Evolutionary conservation across 2,329 filamentous ascomycete genomes (phyloP), one percentile per base, ranked within the genome.

Genomic region (Monilinia fructigena): DNA sequence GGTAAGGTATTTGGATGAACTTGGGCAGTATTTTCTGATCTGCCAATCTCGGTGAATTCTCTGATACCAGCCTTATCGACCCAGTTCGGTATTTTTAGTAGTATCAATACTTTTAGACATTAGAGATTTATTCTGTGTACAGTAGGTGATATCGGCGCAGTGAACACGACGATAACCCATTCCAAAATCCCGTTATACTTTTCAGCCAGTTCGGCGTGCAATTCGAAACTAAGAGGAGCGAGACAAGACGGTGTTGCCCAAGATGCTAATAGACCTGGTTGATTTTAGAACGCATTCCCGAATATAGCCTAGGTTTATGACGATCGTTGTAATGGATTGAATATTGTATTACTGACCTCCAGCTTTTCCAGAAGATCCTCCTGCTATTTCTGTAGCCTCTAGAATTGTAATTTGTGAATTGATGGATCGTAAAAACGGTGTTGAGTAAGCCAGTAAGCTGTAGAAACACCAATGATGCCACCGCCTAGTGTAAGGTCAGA

Each of bases 341-440:
- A 48, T 16, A 5, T 45, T 48, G 20, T 60, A 28, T 40, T 26
- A 53, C 47, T 42, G 35, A 2, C 94, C 94, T 26, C 94, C 94
- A 1, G 94, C 93, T 79, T 97, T 97, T 48, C 94, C 94, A 12
- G 92, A 96, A 58, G 94, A 93, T 40, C 91, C 93, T 42, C 91
- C 86, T 7, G 93, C 94, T 70, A 97, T 88, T 56, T 87, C 83
- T 0, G 87, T 88, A 2, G 93, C 93, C 80, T 98, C 94, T 63
- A 97, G 83, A 26, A 97, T 81, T 0, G 91, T 96, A 73, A 97
- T 88, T 82, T 87, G 77, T 97, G 91, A 67, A 85, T 84, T 20
- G 84, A 79, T 35, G 88, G 86, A 76, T 94, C 84, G 79, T 91
- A 97, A 35, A 85, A 87, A 38, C 90, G 87, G 76, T 97, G 93